These are phyloP conservation scores for Mesembryanthemum crystallinum DNA, from an alignment of 148 eudicot species.

Conservation along the genomic window DNA sequence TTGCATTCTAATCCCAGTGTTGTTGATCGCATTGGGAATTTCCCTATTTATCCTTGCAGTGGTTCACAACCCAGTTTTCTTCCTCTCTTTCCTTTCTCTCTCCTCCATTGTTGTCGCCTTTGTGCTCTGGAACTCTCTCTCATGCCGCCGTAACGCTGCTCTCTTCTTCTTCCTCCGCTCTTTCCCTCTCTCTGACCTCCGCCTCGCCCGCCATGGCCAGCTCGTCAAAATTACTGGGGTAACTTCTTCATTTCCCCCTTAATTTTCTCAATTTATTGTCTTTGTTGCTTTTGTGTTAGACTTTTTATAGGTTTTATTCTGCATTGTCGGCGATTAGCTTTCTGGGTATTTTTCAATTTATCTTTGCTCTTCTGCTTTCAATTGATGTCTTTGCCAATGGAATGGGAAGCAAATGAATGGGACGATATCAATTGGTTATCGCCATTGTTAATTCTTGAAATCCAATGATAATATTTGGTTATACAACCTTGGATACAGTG, in stretches of 20 bases:
- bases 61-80: conserved; percentile 46
- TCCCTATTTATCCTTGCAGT: conserved; percentile 39
- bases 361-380: too few relatives aligned
- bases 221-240: conserved; percentile 64
- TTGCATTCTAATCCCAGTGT: conserved; percentile 33
- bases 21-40: conserved; percentile 35
- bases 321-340: neutral
- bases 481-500: too few relatives aligned
- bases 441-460: too few relatives aligned
- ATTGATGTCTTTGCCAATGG: too few relatives aligned
- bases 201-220: conserved; percentile 41
- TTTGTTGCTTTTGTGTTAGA: too few relatives aligned
- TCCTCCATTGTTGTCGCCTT: conserved; percentile 32
- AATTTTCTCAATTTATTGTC: conserved; percentile 4
- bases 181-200: conserved; percentile 47
- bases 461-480: too few relatives aligned
- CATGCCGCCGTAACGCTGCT: conserved; percentile 24
- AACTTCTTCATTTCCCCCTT: neutral
- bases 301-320: neutral
- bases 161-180: conserved; percentile 37
- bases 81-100: conserved; percentile 29
- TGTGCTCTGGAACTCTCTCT: conserved; percentile 36
- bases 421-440: too few relatives aligned
- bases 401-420: too few relatives aligned
- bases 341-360: neutral